Base-by-base conservation (phyloP, 768 basidiomycete genomes). In the Lepiota brunneoincarnata region DNA sequence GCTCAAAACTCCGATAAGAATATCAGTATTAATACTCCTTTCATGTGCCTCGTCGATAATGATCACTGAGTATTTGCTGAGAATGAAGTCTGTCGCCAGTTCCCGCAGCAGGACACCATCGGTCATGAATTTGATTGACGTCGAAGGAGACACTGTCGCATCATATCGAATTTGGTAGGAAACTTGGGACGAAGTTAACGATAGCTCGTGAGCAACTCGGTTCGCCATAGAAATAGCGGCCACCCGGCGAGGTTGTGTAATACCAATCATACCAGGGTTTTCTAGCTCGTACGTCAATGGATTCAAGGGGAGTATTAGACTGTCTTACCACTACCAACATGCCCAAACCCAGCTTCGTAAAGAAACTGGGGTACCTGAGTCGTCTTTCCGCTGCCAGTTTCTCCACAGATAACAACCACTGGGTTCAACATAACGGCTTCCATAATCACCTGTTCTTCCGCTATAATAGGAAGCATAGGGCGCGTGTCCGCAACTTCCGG, bases 141-240 rank as follows among this genome's bases (percentile, higher is more conserved):
- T 99, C 18, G 83, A 78, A 0, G 92, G 78, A 3, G 93, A 93
- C 0, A 93, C 87, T 0, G 93, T 98, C 1, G 93, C 89, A 60
- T 98, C 96, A 65, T 98, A 99, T 57, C 97, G 89, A 57, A 99
- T 98, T 68, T 98, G 95, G 69, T 98, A 95, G 0, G 97, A 96
- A 5, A 98, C 92, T 21, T 81, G 77, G 0, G 87, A 86, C 1
- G 87, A 76, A 0, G 90, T 79, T 12, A 98, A 73, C 4, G 90
- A 89, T n/a, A 99, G 75, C 70, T 99, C 97, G 45, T 89, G 79
- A n/a, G 87, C 87, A 23, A 99, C 95, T 31, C 97, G 92, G 9
- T 84, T 74, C 0, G 97, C 93, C 84, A 98, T 93, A 1, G 97
- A 94, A 75, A 98, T 87, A 0, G 96, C 96, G 18, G 97, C 97